Conservation (phyloP, 345 rosid species). For the Pistacia atlantica region DNA sequence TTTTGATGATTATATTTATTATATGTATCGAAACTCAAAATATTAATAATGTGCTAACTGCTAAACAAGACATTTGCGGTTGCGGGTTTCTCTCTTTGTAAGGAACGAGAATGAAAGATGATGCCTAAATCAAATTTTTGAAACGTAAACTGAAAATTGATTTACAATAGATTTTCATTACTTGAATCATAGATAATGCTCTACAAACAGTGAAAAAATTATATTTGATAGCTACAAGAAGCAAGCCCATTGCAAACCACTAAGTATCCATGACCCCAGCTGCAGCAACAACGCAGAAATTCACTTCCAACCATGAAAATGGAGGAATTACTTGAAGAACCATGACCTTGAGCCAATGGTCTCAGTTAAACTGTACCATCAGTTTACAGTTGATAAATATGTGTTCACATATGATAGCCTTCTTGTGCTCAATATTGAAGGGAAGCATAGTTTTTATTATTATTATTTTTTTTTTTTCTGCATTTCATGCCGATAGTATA, state of each 20-base stretch:
- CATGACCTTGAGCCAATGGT: background rate
- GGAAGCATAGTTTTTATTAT: background rate
- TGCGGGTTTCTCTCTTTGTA: no score
- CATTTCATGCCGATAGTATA: background rate
- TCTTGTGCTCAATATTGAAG: background rate
- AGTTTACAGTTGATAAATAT: background rate
- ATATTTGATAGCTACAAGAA: background rate
- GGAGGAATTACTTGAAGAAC: background rate
- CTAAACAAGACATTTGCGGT: no score
- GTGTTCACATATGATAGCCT: background rate
- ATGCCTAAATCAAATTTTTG: no score
- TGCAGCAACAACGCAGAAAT: background rate
- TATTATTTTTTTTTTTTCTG: background rate
- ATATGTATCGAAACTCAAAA: no score
- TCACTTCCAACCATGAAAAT: no score
- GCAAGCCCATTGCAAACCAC: background rate
- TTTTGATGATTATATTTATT: no score
- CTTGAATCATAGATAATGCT: background rate
- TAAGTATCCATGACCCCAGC: background rate
- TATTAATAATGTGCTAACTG: no score
- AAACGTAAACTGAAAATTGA: background rate
- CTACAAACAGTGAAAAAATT: background rate
- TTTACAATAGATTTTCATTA: background rate
- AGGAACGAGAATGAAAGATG: no score
- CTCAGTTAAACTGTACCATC: background rate